Base-by-base conservation (phyloP, 2,329 filamentous ascomycete genomes). In the Ascochyta lentis region DNA sequence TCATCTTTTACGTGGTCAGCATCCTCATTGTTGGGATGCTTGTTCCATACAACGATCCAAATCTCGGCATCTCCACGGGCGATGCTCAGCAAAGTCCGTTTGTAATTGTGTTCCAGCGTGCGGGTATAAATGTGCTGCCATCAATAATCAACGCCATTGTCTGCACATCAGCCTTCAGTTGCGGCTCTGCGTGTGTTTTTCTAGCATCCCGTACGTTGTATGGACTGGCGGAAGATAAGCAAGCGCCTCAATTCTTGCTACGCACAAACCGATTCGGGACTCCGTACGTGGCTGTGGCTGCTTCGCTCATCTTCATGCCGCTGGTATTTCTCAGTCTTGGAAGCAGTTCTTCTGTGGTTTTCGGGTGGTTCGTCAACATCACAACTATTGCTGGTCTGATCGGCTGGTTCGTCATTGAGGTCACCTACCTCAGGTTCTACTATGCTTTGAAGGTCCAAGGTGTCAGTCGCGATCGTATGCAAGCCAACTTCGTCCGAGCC, bases 361-460 rank as follows among this genome's bases (percentile, higher is more conserved):
- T 90, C 68, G 79, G 78, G 37, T 90, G 87, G 85, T 88, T 90
- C 66, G 81, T 85, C 65, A 89, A 88, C 69, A 82, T 90, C 46
- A 87, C 84, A 19, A 89, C 78, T 45, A 77, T 78, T 1, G 78
- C 76, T 0, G 80, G 77, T 0, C 74, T 81, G 60, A 80, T 82
- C 35, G 79, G 76, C 13, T 84, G 81, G 81, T 75, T 80, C 48
- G 77, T 76, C 52, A 80, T 79, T 50, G 79, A 79, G 44, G 76
- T 86, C 45, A 79, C 84, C 5, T 84, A 82, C 67, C 70, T 87
- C 22, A 35, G 43, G 9, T 45, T 45, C 31, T 45, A 24, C 80
- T 49, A 53, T 6, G 53, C 56, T 15, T 38, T 52, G 33, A 52
- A 47, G 1, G 76, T 73, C 1, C 84, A 84, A 56, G 78, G 79